These are phyloP conservation scores for Pyrenopolyporus hunteri DNA, from an alignment of 495 filamentous ascomycete species.

Conservation along the genomic window DNA sequence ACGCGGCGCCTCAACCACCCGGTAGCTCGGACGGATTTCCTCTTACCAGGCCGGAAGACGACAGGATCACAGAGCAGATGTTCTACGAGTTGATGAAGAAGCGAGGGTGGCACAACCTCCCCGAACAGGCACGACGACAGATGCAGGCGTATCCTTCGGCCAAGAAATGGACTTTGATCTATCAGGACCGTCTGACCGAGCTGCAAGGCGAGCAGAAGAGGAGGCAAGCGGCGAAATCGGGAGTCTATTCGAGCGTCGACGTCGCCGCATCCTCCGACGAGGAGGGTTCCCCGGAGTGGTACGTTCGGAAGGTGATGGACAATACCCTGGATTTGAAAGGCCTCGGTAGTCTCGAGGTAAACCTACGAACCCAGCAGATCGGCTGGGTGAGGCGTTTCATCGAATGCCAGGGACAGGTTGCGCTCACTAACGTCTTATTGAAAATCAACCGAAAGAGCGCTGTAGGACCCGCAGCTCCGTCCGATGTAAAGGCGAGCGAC, in stretches of 20 bases:
- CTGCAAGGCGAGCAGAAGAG: slow-evolving; percentile 94
- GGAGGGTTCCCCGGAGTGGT: slow-evolving; percentile 97
- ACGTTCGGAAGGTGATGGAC: slow-evolving; percentile 95
- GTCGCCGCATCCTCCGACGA: slow-evolving; percentile 81
- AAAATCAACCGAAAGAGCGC: slow-evolving; percentile 91
- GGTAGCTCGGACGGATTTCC: slow-evolving; percentile 64
- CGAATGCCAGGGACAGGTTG: slow-evolving; percentile 96
- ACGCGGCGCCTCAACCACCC: slow-evolving; percentile 48
- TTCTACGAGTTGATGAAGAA: slow-evolving; percentile 96
- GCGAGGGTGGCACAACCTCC: slow-evolving; percentile 93
- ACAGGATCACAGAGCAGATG: slow-evolving; percentile 86
- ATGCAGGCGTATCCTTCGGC: slow-evolving; percentile 91
- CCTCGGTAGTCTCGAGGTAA: slow-evolving; percentile 88
- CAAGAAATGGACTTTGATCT: slow-evolving; percentile 97
- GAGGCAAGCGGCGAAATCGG: slow-evolving; percentile 70
- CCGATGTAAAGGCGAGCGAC: slow-evolving; percentile 67
- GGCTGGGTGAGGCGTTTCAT: slow-evolving; percentile 97
- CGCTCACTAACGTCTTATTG: slow-evolving; percentile 87
- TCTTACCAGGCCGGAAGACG: slow-evolving; percentile 75
- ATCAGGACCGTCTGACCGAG: slow-evolving; percentile 93
- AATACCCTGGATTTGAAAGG: slow-evolving; percentile 92
- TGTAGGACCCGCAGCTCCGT: slow-evolving; percentile 71
- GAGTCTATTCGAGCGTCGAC: slow-evolving; percentile 60
- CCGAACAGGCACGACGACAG: slow-evolving; percentile 92
- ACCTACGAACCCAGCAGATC: slow-evolving; percentile 93